Evolutionary conservation across 1,139 yeast species (phyloP).

Genomic region (Geotrichum europaeum): DNA sequence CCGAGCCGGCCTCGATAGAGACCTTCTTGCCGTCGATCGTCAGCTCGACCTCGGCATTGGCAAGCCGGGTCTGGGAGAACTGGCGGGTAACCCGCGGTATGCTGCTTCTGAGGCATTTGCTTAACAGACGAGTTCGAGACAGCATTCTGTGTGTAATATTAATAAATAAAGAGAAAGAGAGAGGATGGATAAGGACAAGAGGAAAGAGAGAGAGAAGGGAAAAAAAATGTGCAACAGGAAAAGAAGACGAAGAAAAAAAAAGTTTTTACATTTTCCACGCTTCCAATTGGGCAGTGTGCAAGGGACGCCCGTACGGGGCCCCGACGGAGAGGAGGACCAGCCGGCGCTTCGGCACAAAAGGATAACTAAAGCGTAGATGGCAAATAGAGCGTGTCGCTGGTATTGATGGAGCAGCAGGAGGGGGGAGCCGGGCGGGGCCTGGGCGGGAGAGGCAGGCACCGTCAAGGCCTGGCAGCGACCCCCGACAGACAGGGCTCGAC

Average conservation of each 20-base stretch:
- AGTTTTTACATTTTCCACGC: constrained; percentile 6
- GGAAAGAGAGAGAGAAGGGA: background rate
- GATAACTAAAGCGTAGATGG: too few relatives aligned
- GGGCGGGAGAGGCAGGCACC: too few relatives aligned
- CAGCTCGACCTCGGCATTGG: constrained; percentile 57
- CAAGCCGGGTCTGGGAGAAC: constrained; percentile 29
- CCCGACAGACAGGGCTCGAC: background rate
- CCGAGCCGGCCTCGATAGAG: constrained; percentile 76
- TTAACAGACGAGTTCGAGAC: constrained; percentile 18
- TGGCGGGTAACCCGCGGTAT: constrained; percentile 18
- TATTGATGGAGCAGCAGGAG: too few relatives aligned
- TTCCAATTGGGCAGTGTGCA: constrained; percentile 5
- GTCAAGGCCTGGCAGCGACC: too few relatives aligned
- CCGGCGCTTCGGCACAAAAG: too few relatives aligned
- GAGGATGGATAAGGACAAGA: background rate
- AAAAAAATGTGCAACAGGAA: background rate
- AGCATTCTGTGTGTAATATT: constrained; percentile 16
- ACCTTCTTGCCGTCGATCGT: constrained; percentile 76
- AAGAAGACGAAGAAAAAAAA: background rate
- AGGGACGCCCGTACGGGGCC: background rate
- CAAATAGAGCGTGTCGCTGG: too few relatives aligned
- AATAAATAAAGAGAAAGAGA: background rate
- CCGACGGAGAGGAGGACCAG: background rate
- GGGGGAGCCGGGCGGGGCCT: too few relatives aligned
- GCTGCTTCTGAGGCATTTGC: constrained; percentile 12